Evolutionary conservation across 2,329 filamentous ascomycete genomes (phyloP).

Genomic region (Penicillium sp.): DNA sequence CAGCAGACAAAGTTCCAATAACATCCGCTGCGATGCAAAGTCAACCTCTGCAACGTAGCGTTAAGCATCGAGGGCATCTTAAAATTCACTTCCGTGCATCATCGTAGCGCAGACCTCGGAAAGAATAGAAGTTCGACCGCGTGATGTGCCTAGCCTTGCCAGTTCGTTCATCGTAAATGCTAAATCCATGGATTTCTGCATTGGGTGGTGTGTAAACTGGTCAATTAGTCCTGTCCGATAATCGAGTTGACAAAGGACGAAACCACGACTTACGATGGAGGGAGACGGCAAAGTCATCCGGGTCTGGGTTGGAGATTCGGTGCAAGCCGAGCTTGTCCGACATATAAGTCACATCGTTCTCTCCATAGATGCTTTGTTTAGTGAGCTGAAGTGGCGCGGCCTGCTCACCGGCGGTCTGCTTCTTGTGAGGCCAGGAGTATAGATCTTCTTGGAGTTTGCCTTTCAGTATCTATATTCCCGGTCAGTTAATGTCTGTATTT

Average conservation of each 20-base stretch:
- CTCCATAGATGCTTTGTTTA: constrained; percentile 62
- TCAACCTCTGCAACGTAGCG: neutral
- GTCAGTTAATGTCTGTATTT: neutral
- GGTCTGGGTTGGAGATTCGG: constrained; percentile 70
- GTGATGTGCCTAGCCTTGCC: constrained; percentile 68
- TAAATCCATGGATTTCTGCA: constrained; percentile 75
- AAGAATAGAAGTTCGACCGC: constrained; percentile 70
- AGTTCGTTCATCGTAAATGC: constrained; percentile 74
- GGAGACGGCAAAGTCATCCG: constrained; percentile 72
- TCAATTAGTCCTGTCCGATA: constrained; percentile 1
- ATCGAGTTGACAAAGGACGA: neutral
- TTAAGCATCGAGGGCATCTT: neutral
- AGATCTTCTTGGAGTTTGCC: constrained; percentile 77
- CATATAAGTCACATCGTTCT: constrained; percentile 84
- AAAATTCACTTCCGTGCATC: constrained; percentile 7
- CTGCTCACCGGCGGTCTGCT: constrained; percentile 45
- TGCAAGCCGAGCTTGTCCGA: constrained; percentile 82
- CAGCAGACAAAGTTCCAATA: neutral
- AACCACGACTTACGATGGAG: constrained; percentile 60
- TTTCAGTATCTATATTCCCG: constrained; percentile 58
- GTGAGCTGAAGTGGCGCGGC: constrained; percentile 58
- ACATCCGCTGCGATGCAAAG: neutral
- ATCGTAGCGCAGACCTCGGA: constrained; percentile 41
- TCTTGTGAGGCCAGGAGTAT: constrained; percentile 64
- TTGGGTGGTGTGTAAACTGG: constrained; percentile 81